These are phyloP conservation scores for Pichia sp. DNA, from an alignment of 1,139 yeast species.

Conservation along the genomic window DNA sequence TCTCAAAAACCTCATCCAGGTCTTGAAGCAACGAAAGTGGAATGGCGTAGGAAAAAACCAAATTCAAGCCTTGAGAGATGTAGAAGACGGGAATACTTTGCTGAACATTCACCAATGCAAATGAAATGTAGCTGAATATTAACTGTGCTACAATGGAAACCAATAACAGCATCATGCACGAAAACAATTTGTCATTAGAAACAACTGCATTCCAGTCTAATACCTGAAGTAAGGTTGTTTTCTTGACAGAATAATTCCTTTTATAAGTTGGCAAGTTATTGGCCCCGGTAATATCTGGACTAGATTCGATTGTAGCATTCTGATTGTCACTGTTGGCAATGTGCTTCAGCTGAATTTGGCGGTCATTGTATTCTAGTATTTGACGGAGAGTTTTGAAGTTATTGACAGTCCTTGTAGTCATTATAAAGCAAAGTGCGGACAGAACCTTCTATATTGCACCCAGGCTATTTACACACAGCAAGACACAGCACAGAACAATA, in stretches of 20 bases:
- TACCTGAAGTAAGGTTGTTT: constrained; percentile 17
- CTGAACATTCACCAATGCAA: constrained; percentile 38
- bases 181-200: constrained; percentile 22
- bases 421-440: too few species aligned
- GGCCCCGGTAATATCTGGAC: too few species aligned
- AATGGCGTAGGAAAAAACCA: constrained; percentile 21
- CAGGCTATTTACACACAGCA: too few species aligned
- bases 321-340: too few species aligned
- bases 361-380: constrained; percentile 13
- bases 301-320: too few species aligned
- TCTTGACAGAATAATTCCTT: constrained; percentile 16
- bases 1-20: constrained; percentile 19
- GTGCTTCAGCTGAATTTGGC: not conserved
- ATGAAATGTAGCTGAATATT: constrained; percentile 32
- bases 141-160: constrained; percentile 33
- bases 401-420: constrained; percentile 11
- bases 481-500: too few species aligned
- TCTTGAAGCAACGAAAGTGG: constrained; percentile 20
- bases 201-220: constrained; percentile 27
- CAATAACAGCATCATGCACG: constrained; percentile 28
- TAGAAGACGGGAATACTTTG: constrained; percentile 33
- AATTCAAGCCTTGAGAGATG: constrained; percentile 19
- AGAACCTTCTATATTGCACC: too few species aligned
- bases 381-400: constrained; percentile 11
- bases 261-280: not conserved